Percentiles rank a stretch among this genome's conserved stretches.
These are phyloP conservation scores for Euryodendron excelsum DNA, from an alignment of 148 eudicot species.

Conservation along the genomic window DNA sequence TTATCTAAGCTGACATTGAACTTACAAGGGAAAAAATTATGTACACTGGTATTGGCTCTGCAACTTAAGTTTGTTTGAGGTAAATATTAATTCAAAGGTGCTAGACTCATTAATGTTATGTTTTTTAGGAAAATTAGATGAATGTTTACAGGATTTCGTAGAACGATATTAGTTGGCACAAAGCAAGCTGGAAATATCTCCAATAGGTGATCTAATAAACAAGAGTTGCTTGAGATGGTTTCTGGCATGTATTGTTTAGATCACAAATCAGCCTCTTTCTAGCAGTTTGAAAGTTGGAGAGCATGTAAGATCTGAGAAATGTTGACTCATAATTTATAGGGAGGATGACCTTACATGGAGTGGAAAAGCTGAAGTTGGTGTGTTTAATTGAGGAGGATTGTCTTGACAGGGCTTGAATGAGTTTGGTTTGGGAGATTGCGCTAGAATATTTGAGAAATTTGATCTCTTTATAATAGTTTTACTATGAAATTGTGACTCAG, in stretches of 20 bases:
- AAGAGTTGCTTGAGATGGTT: not conserved
- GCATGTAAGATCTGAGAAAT: not conserved
- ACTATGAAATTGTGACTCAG: not conserved
- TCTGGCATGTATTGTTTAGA: no score
- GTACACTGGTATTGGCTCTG: no score
- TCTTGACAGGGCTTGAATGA: not conserved
- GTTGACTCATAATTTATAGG: not conserved
- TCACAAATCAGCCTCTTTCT: not conserved
- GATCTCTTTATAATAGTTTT: not conserved
- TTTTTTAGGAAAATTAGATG: no score
- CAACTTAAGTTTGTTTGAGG: no score
- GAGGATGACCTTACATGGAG: not conserved
- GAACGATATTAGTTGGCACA: no score
- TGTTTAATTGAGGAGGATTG: not conserved
- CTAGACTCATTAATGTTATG: no score
- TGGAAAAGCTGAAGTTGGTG: not conserved
- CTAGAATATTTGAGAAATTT: not conserved
- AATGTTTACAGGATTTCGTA: no score
- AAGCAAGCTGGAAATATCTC: not conserved
- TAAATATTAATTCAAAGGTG: no score
- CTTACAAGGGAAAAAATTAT: no score
- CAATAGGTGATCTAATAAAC: not conserved
- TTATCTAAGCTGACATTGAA: no score
- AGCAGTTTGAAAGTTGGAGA: not conserved
- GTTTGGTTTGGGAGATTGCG: not conserved